Evolutionary conservation across 345 rosid genomes (phyloP), one percentile per base, ranked within the genome.

Genomic region (Aethionema arabicum): DNA sequence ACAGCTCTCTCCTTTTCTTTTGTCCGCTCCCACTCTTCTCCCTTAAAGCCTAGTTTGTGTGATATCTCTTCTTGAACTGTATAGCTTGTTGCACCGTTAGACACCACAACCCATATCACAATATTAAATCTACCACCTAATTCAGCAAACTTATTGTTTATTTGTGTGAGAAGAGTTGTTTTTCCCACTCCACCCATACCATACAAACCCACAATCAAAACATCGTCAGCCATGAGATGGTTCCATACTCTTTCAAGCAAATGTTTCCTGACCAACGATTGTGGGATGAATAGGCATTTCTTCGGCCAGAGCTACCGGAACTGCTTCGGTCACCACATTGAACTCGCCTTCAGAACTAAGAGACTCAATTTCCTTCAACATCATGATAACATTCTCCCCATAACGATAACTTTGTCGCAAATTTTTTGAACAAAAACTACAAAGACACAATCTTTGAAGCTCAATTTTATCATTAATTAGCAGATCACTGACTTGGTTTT

Each of bases 141-240:
- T 5, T 13, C 12, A 10, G 16, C 0, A 10, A 69, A 36, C 41
- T n/a, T 60, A 9, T 74, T 68, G 21, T 65, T 61, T 45, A 74
- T 65, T 9, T 54, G 47, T 0, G 16, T 69, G 39, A 74, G 66
- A 31, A 74, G 67, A 11, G 74, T 74, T 6, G 74, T 74, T 52
- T 74, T 74, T 3, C 77, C 77, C 14, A 67, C 61, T n/a, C 73
- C 67, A 0, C 69, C 72, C 63, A 61, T 55, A 8, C 73, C 58
- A 53, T 46, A 43, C 8, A 69, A 11, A 8, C 78, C 78, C 11
- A 75, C 9, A 14, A 56, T 35, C 11, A 39, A 11, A 0, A 55
- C 56, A 10, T 7, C 33, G 13, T 56, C 51, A 15, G 59, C 31
- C 12, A 3, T 36, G 0, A 61, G 27, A n/a, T 39, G 38, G 5